Evolutionary conservation across 2,329 filamentous ascomycete genomes (phyloP), one percentile per base, ranked within the genome.

Genomic region (Fusarium udum): DNA sequence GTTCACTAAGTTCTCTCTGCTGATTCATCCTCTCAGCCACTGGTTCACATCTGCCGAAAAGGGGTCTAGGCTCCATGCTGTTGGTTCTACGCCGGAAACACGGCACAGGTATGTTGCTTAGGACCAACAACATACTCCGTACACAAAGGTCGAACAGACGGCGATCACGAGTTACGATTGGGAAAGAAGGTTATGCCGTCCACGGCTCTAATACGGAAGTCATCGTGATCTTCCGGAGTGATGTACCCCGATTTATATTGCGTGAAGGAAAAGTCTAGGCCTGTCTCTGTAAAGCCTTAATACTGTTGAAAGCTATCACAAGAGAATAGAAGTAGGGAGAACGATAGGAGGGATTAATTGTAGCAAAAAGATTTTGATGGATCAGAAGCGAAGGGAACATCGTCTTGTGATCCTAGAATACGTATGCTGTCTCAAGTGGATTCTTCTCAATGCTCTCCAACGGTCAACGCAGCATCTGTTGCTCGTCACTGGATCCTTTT

Each of bases 181-280:
- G 6, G 4, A 4, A 31, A 4, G 3, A 31, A 48, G 26, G 26
- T 9, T 16, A 16, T 3, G 7, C 2, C 3, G 0, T 31, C 26
- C 9, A 16, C 4, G 4, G 10, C 20, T 16, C 20, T 46, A 4
- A 48, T n/a, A 8, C 6, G 22, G 22, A 15, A 28, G 15, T 7
- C n/a, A 15, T 22, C 8, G 13, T 22, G 6, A 11, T 5, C 18
- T 15, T 28, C 45, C 4, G 28, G 18, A 7, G 8, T 11, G 18
- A 28, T 22, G 12, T 26, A 5, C 22, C 13, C 9, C 13, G 26
- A 46, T 2, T 7, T 28, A 22, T 10, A 3, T 46, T 28, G 16
- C 7, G 42, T 9, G 0, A 28, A 28, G 26, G 18, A 46, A 46
- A 15, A 6, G 6, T 22, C 6, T 11, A 9, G 9, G 13, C 1